Percentiles rank a stretch among this genome's conserved stretches.
phyloP scores from a whole-genome alignment of 257 asterid genomes.

The Orobanche coerulescens region DNA sequence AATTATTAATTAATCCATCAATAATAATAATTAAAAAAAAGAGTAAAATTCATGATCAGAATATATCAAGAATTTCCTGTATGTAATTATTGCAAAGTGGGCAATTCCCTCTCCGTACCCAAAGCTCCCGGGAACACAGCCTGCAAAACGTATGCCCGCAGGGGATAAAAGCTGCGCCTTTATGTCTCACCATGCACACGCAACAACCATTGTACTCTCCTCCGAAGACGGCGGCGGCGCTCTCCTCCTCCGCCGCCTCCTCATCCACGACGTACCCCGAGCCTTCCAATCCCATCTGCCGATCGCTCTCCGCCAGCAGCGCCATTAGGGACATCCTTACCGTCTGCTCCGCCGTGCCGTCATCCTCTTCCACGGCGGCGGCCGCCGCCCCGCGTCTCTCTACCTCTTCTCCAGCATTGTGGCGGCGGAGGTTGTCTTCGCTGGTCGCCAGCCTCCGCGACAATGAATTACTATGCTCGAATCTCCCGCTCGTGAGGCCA shows the following conservation, averaged over 20 bases:
- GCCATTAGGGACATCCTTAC: slow-evolving; percentile 70
- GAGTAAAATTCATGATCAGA: slow-evolving; percentile 31
- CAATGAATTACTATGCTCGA: slow-evolving; percentile 21
- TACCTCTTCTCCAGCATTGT: background rate
- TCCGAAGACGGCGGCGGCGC: slow-evolving; percentile 6
- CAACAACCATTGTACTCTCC: slow-evolving; percentile 40
- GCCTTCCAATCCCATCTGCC: slow-evolving; percentile 50
- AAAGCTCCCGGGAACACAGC: slow-evolving; percentile 74
- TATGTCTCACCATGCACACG: slow-evolving; percentile 77
- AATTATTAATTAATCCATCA: too few relatives aligned
- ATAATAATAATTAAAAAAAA: background rate
- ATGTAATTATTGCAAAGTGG: slow-evolving; percentile 87
- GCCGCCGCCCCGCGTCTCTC: background rate
- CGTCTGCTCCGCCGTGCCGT: slow-evolving; percentile 30
- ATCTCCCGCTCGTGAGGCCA: slow-evolving; percentile 22
- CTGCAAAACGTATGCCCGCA: slow-evolving; percentile 94
- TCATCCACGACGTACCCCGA: slow-evolving; percentile 34
- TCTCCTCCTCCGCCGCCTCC: slow-evolving; percentile 27
- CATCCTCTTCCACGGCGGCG: background rate
- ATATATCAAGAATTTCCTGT: slow-evolving; percentile 80
- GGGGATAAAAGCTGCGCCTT: slow-evolving; percentile 70
- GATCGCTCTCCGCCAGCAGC: slow-evolving; percentile 59
- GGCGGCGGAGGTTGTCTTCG: background rate
- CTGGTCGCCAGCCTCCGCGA: slow-evolving; percentile 14
- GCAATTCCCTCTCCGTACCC: slow-evolving; percentile 77